Evolutionary conservation across 768 basidiomycete genomes (phyloP), one percentile per base, ranked within the genome.

Genomic region (Chalciporus chontae): DNA sequence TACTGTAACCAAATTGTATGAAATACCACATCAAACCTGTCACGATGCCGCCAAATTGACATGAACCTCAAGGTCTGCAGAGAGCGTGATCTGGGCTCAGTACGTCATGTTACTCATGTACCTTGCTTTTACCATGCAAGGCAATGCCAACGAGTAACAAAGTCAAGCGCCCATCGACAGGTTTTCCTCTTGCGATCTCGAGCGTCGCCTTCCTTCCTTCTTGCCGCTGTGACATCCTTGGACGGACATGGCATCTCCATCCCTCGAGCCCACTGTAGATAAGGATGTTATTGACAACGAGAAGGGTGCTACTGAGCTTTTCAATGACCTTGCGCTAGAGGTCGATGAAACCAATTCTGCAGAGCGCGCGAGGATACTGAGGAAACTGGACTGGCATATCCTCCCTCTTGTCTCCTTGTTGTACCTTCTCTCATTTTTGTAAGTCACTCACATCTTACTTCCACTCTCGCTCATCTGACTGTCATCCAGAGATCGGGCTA

Each of bases 371-470:
- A 65, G 55, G 50, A 41, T 68, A 8, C 52, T 77, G 40, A 65
- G 73, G 21, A 78, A 77, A 56, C 54, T 77, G 26, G 76, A 78
- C 53, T 59, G 63, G 51, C 73, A 77, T 51, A 54, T 77, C 19
- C 54, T 78, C 42, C 74, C 76, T 7, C 66, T 77, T 42, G 69
- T 77, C 32, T 74, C 73, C 5, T 48, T 75, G 32, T 57, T 78
- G 10, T 77, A 76, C 49, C 62, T 77, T 36, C 64, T 76, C 43
- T 76, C 74, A 7, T 77, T 77, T 56, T 58, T 77, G 73, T 76
- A 52, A 65, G 75, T 69, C 43, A 4, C 21, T 38, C 27, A 42
- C 24, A 55, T 15, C 10, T 7, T 45, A 6, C 2, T 21, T 26
- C 21, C 14, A 24, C 40, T 43, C 17, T 44, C 27, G 34, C 34